phyloP scores from a whole-genome alignment of 1,284 basidiomycete species.

The Boletellus sp. region DNA sequence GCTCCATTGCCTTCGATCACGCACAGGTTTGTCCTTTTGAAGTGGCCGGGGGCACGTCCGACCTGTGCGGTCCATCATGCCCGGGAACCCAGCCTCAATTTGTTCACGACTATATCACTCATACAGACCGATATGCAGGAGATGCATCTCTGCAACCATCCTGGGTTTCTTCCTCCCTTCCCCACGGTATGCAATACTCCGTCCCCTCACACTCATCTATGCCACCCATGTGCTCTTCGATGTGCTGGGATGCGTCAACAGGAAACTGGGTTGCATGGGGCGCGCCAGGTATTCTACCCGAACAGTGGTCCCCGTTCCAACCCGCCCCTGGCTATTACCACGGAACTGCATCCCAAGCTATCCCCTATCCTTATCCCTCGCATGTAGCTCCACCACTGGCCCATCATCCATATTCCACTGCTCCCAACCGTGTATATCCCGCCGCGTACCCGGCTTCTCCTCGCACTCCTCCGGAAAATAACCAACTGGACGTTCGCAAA shows the following conservation, averaged over 20 bases:
- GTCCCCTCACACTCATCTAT: constrained; percentile 29
- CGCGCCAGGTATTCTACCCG: constrained; percentile 23
- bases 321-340: constrained; percentile 30
- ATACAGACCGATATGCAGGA: constrained; percentile 20
- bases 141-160: constrained; percentile 26
- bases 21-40: constrained; percentile 25
- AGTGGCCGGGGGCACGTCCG: constrained; percentile 23
- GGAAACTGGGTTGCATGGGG: constrained; percentile 32
- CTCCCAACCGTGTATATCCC: constrained; percentile 21
- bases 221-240: constrained; percentile 26
- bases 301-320: constrained; percentile 31
- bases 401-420: constrained; percentile 21
- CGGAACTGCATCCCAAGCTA: constrained; percentile 18
- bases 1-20: constrained; percentile 19
- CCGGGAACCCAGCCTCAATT: constrained; percentile 24
- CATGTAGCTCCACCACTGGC: constrained; percentile 23
- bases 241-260: constrained; percentile 31
- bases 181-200: constrained; percentile 31
- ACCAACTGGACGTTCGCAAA: constrained; percentile 63
- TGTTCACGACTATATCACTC: constrained; percentile 28
- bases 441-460: constrained; percentile 28
- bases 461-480: constrained; percentile 46
- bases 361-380: constrained; percentile 29
- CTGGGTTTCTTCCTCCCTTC: constrained; percentile 28
- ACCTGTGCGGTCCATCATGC: constrained; percentile 27